phyloP scores from a whole-genome alignment of 2,329 filamentous ascomycete genomes.

The Diplodia intermedia region DNA sequence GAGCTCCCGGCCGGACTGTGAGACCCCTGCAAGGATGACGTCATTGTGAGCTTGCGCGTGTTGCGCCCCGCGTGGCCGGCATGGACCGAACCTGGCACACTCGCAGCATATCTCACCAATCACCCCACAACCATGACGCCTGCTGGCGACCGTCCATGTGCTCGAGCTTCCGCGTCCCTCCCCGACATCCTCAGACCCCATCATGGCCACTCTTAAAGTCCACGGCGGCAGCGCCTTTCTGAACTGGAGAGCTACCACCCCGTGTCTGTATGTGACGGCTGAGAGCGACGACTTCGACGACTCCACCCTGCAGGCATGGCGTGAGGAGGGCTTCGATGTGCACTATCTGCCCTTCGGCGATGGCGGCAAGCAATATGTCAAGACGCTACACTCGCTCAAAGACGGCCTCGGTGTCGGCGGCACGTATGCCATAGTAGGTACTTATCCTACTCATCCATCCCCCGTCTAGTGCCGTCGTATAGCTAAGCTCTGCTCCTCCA shows the following conservation, averaged over 20 bases:
- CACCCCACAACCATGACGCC: constrained; percentile 3
- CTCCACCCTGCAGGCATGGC: constrained; percentile 61
- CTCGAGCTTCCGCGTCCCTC: constrained; percentile 5
- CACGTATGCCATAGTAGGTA: constrained; percentile 69
- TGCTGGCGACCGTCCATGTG: not conserved
- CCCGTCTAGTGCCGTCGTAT: not conserved
- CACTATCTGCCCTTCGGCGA: constrained; percentile 62
- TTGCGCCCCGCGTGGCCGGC: constrained; percentile 17
- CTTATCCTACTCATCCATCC: not conserved
- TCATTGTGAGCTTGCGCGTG: not conserved
- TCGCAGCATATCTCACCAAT: constrained; percentile 14
- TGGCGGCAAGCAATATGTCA: constrained; percentile 56
- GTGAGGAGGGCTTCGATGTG: constrained; percentile 66
- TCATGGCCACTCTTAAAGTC: constrained; percentile 28
- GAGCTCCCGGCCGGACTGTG: not conserved
- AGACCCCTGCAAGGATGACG: constrained; percentile 22
- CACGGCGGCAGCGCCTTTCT: constrained; percentile 40
- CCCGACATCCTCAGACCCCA: constrained; percentile 15
- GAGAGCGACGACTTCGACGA: constrained; percentile 64
- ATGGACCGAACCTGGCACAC: constrained; percentile 19
- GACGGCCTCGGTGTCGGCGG: constrained; percentile 65
- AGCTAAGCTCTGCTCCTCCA: not conserved
- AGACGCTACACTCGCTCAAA: constrained; percentile 57
- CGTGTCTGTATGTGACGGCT: constrained; percentile 57
- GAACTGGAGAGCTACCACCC: constrained; percentile 52